phyloP scores from a whole-genome alignment of 495 filamentous ascomycete genomes.

The Neurospora pannonica region DNA sequence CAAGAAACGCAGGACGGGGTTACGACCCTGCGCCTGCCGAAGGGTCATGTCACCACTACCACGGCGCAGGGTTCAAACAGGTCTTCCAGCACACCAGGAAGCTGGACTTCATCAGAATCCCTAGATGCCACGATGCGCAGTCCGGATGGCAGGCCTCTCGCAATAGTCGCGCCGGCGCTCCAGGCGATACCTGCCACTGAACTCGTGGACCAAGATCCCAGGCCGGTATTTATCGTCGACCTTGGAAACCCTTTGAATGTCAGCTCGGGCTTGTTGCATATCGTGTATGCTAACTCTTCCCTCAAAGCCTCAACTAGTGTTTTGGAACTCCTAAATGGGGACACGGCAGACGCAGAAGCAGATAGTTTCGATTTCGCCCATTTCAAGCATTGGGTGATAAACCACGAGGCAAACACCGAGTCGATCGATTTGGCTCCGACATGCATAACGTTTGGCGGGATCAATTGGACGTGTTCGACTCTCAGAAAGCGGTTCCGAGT shows the following conservation, averaged over 20 bases:
- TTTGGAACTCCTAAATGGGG: slow-evolving; percentile 40
- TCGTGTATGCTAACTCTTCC: slow-evolving; percentile 51
- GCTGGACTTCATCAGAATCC: slow-evolving; percentile 34
- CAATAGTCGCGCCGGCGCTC: slow-evolving; percentile 38
- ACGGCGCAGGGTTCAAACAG: slow-evolving; percentile 34
- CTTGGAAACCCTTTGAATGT: slow-evolving; percentile 43
- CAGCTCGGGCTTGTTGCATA: slow-evolving; percentile 39
- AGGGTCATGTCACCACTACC: slow-evolving; percentile 39
- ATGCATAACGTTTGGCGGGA: slow-evolving; percentile 44
- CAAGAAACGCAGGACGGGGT: slow-evolving; percentile 42
- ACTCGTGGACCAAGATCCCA: slow-evolving; percentile 55
- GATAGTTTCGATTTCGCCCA: slow-evolving; percentile 34
- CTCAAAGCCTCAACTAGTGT: slow-evolving; percentile 40
- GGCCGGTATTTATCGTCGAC: slow-evolving; percentile 61
- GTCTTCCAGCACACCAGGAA: slow-evolving; percentile 40
- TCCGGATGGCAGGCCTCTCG: slow-evolving; percentile 30
- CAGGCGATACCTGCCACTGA: slow-evolving; percentile 51
- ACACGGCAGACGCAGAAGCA: slow-evolving; percentile 23
- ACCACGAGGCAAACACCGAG: slow-evolving; percentile 37
- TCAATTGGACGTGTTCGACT: slow-evolving; percentile 56
- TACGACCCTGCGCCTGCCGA: slow-evolving; percentile 55
- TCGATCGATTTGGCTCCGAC: slow-evolving; percentile 35
- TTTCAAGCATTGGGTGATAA: slow-evolving; percentile 57
- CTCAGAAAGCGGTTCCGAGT: slow-evolving; percentile 53
- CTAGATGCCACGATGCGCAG: slow-evolving; percentile 24